phyloP scores from a whole-genome alignment of 2,329 filamentous ascomycete genomes.

The Dactylellina cionopaga region DNA sequence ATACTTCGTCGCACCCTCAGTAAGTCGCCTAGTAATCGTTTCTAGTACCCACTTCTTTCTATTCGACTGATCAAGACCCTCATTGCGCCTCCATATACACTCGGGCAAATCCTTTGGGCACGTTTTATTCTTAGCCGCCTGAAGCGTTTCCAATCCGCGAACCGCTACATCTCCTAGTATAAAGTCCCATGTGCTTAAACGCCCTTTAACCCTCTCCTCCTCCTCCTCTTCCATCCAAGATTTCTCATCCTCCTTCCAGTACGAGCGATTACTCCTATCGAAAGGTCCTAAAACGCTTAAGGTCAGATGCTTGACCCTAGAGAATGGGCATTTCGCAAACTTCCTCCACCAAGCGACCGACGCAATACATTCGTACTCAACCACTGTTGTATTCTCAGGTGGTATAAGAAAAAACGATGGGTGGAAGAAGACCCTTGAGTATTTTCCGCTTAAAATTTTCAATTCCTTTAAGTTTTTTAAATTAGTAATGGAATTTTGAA shows the following conservation, averaged over 20 bases:
- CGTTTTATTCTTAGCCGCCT: too few relatives aligned
- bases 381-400: not conserved
- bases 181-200: not conserved
- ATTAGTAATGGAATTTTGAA: not conserved
- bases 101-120: not conserved
- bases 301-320: slow-evolving; percentile 5
- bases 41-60: too few relatives aligned
- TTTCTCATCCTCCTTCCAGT: too few relatives aligned
- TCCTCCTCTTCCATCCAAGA: too few relatives aligned
- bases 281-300: not conserved
- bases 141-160: not conserved
- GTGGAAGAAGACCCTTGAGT: slow-evolving; percentile 22
- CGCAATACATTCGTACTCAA: not conserved
- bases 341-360: slow-evolving; percentile 13
- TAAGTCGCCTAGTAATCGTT: too few relatives aligned
- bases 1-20: too few relatives aligned
- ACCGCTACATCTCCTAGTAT: not conserved
- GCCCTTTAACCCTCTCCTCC: not conserved
- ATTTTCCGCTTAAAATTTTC: not conserved
- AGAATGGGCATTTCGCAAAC: slow-evolving; percentile 3
- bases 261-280: too few relatives aligned
- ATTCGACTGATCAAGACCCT: not conserved
- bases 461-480: not conserved
- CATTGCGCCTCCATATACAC: not conserved
- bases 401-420: slow-evolving; percentile 10